phyloP scores from a whole-genome alignment of 371 early-diverging fungal species.

The Coemansia sp. region DNA sequence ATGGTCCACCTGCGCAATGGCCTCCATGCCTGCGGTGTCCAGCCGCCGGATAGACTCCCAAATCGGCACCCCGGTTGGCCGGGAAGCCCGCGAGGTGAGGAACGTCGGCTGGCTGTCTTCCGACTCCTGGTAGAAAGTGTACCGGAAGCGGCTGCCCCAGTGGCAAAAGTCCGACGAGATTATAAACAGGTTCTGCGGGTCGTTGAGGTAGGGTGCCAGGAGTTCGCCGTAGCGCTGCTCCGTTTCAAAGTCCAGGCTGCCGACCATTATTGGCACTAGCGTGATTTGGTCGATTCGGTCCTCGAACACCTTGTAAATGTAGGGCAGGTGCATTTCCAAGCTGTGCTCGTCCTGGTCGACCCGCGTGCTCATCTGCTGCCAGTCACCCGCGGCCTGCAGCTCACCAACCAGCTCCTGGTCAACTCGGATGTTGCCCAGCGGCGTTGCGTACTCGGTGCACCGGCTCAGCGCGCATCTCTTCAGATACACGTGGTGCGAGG shows the following conservation, averaged over 20 bases:
- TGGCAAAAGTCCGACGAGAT: slow-evolving; percentile 97
- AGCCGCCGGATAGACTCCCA: slow-evolving; percentile 70
- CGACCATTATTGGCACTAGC: slow-evolving; percentile 88
- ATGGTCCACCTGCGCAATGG: slow-evolving; percentile 65
- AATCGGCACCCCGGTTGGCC: slow-evolving; percentile 56
- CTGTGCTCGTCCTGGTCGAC: slow-evolving; percentile 93
- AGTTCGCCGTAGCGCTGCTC: slow-evolving; percentile 68
- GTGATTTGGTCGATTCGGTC: slow-evolving; percentile 58
- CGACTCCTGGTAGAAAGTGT: slow-evolving; percentile 60
- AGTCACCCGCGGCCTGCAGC: slow-evolving; percentile 50
- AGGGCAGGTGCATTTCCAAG: slow-evolving; percentile 95
- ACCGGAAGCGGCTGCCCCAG: slow-evolving; percentile 74
- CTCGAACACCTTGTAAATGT: slow-evolving; percentile 74
- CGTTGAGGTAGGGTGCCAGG: slow-evolving; percentile 67
- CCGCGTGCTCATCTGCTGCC: slow-evolving; percentile 59
- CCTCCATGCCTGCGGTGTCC: slow-evolving; percentile 78
- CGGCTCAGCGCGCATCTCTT: slow-evolving; percentile 74
- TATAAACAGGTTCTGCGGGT: slow-evolving; percentile 74
- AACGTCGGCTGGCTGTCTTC: slow-evolving; percentile 29
- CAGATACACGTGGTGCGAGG: slow-evolving; percentile 87
- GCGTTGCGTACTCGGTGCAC: slow-evolving; percentile 76
- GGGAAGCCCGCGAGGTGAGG: slow-evolving; percentile 24
- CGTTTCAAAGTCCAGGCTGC: slow-evolving; percentile 58
- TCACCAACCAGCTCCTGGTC: slow-evolving; percentile 56
- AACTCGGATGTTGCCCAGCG: slow-evolving; percentile 75